phyloP scores from a whole-genome alignment of 2,329 filamentous ascomycete species.

The Aspergillus arachidicola region DNA sequence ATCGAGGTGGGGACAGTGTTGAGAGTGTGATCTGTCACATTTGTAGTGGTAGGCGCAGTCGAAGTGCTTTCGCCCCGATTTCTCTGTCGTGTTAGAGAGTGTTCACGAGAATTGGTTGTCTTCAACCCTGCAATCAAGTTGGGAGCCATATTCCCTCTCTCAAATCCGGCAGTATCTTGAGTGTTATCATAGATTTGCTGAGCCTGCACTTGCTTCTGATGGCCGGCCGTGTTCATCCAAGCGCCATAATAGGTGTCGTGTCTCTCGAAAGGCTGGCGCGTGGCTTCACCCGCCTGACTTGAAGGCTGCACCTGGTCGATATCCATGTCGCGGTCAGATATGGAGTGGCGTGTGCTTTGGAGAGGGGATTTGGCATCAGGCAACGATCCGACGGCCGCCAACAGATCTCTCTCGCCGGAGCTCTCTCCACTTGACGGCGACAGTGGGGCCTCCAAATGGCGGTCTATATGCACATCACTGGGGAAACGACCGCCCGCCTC shows the following conservation, averaged over 20 bases:
- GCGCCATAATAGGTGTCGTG: conserved; percentile 52
- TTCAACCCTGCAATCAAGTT: conserved; percentile 21
- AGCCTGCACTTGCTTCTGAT: conserved; percentile 23
- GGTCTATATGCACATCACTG: conserved; percentile 86
- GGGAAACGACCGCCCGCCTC: conserved; percentile 96
- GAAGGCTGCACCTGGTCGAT: conserved; percentile 16
- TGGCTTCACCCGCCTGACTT: conserved; percentile 12
- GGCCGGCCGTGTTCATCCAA: conserved; percentile 51
- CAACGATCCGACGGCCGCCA: conserved; percentile 60
- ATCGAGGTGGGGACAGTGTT: conserved; percentile 37
- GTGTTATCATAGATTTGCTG: conserved; percentile 14
- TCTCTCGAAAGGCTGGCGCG: conserved; percentile 23
- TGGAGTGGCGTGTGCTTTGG: conserved; percentile 38
- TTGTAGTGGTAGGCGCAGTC: conserved; percentile 38
- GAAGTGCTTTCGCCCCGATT: conserved; percentile 36
- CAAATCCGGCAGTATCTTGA: conserved; percentile 4
- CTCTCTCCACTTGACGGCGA: conserved; percentile 81
- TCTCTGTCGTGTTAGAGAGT: conserved; percentile 13
- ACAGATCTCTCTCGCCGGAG: conserved; percentile 67
- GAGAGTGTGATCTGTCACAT: conserved; percentile 35
- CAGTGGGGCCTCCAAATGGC: conserved; percentile 77
- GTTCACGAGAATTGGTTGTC: conserved; percentile 17
- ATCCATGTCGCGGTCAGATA: conserved; percentile 21
- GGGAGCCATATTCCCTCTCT: conserved; percentile 8
- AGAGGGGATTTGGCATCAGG: conserved; percentile 49